Conservation (phyloP, 148 eudicot species). For the Arctostaphylos glauca region DNA sequence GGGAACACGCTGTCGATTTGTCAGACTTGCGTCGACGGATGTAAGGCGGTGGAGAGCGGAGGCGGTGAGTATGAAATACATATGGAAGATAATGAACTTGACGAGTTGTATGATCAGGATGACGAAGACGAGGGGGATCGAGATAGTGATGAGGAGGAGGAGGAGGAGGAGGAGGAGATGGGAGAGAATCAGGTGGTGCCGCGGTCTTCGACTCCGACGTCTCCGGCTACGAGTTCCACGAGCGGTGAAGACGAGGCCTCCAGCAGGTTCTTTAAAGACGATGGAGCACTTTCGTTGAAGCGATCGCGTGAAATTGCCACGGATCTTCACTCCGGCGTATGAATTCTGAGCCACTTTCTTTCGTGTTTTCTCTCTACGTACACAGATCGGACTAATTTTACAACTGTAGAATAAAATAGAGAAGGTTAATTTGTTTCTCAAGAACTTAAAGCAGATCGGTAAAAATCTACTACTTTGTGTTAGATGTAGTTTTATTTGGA, state of each 20-base stretch:
- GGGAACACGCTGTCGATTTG: constrained; percentile 35
- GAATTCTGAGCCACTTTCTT: not conserved
- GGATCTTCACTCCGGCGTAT: constrained; percentile 24
- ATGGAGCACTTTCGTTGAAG: constrained; percentile 20
- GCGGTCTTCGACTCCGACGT: constrained; percentile 16
- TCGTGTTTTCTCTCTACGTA: not conserved
- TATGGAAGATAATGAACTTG: not conserved
- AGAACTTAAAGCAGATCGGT: not conserved
- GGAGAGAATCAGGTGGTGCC: constrained; percentile 44
- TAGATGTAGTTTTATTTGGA: not conserved
- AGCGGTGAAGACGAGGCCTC: constrained; percentile 22
- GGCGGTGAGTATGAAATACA: constrained; percentile 6
- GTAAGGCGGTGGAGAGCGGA: not conserved
- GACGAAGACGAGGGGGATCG: not conserved
- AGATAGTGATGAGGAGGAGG: not conserved
- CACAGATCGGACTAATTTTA: not conserved
- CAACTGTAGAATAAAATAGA: not conserved
- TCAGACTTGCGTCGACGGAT: constrained; percentile 19
- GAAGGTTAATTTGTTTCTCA: not conserved
- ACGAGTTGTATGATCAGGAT: constrained; percentile 7
- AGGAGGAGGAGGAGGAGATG: not conserved
- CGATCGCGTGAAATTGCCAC: constrained; percentile 12
- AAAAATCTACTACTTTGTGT: too few relatives aligned
- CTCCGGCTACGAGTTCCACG: constrained; percentile 19
- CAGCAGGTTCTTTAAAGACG: constrained; percentile 2